Base-by-base conservation (phyloP, 2,329 filamentous ascomycete species). In the Pyrenophora graminea region DNA sequence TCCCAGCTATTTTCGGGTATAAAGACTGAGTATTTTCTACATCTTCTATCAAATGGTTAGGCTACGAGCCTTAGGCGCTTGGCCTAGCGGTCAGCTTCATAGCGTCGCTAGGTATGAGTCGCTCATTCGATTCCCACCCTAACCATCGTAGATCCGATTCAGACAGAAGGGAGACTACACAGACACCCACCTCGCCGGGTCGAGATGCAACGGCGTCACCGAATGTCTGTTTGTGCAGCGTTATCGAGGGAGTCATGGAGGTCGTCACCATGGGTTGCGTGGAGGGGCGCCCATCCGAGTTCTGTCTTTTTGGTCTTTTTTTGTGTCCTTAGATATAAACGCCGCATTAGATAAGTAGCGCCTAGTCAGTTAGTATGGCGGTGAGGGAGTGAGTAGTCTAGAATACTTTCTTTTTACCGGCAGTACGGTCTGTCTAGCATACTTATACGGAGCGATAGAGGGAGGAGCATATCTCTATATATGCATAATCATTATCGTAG, bases 131-230 rank as follows among this genome's bases (percentile, higher is more conserved):
- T 39, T 25, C 30, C 21, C 18, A 7, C 7, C 8, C 6, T 34
- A 7, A 21, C 19, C 5, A 21, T 21, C 5, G 15, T 15, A 15
- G 15, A 15, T 15, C 15, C 3, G 19, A 5, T 21, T 21, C 19
- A 21, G 37, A 50, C 36, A 50, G 47, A 45, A 50, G 47, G 34
- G 47, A 50, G 47, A 45, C 47, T 12, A 27, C 30, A 31, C 41
- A 40, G 40, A 45, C 27, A n/a, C 31, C 18, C 44, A 39, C 25
- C 27, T 30, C 32, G 9, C 41, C 6, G 43, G 25, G 33, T 38
- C 34, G 25, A 21, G 17, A 33, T 19, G 30, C n/a, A 32, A 30
- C 27, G 9, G 10, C 9, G 27, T 30, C n/a, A 33, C 15, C 30
- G n/a, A 33, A 18, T 13, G 39, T 49, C 40, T 49, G 46, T 25